Base-by-base conservation (phyloP, 116 monocot genomes). In the Papilionanthe hybrid region DNA sequence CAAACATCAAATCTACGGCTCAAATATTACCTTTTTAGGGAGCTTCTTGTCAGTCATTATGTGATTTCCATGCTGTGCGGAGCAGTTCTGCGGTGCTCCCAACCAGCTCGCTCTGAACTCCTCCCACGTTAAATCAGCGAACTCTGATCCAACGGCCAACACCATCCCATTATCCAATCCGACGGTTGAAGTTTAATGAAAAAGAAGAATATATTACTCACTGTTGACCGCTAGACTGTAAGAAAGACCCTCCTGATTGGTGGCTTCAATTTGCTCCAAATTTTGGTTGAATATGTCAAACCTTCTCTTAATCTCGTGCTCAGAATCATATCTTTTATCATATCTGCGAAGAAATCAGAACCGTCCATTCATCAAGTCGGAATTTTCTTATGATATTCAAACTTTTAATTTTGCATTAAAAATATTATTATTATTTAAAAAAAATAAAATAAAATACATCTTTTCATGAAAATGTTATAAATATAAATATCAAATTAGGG, bases 81-180 rank as follows among this genome's bases (percentile, higher is more conserved):
- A 96, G 90, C 96, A 96, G 80, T 89, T 93, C 88, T 93, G 93
- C 9, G 92, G 87, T 20, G 93, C 93, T 5, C 96, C 96, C 30
- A 96, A 89, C 72, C 80, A 75, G 71, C 63, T 83, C 28, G 80
- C 83, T 67, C 77, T 72, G 86, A 96, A 96, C 83, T 96, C 96
- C 86, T 96, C 96, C 96, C 93, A 93, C 79, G 84, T 96, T 90
- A 93, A 43, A 79, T 96, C 96, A 65, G 96, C 87, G 80, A 90
- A 96, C 28, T 75, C 96, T 96, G 85, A 0, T 73, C 63, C 49
- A 49, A 49, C 49, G 49, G 49, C 49, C 49, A 49, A 49, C 78
- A 41, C 81, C 32, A 45, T 15, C 6, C 58, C 9, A 7, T 20
- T 45, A 72, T 81, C 66, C 10, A 23, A 65, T 7, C 65, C n/a